Conservation (phyloP, 257 asterid genomes). For the Primulina eburnea region DNA sequence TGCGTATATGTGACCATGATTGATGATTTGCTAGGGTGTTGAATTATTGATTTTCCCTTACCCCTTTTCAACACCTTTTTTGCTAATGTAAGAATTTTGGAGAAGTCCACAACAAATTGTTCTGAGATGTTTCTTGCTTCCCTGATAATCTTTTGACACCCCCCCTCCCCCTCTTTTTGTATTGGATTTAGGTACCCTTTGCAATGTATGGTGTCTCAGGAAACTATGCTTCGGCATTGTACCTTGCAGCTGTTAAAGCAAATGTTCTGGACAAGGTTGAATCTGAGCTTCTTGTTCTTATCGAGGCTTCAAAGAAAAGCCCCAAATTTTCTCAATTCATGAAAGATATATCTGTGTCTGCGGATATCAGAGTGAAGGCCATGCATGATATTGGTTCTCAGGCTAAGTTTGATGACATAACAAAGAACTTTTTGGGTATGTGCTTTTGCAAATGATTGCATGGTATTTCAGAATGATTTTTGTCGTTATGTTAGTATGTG, state of each 20-base stretch:
- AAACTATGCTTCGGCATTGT: conserved; percentile 89
- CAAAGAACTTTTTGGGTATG: conserved; percentile 72
- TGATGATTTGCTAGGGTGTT: background rate
- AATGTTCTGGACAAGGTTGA: conserved; percentile 81
- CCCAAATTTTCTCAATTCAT: conserved; percentile 72
- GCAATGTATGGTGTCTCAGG: conserved; percentile 80
- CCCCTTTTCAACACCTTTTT: background rate
- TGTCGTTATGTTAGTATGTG: background rate
- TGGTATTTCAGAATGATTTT: background rate
- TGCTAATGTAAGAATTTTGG: background rate
- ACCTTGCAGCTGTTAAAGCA: conserved; percentile 77
- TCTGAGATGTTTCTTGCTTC: background rate
- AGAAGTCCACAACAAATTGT: background rate
- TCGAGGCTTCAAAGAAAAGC: conserved; percentile 78
- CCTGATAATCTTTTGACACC: conserved; percentile 17
- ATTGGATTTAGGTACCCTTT: conserved; percentile 62
- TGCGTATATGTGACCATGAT: background rate
- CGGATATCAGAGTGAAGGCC: conserved; percentile 67
- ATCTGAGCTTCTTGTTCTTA: conserved; percentile 61
- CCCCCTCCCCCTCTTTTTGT: conserved; percentile 3
- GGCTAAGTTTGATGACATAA: conserved; percentile 65
- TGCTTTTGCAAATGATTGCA: conserved; percentile 14
- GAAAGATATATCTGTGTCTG: conserved; percentile 67
- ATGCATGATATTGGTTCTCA: conserved; percentile 48
- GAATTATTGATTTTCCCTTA: conserved; percentile 3